phyloP scores from a whole-genome alignment of 352 stramenopile species.

The Phytopythium oedochilum region DNA sequence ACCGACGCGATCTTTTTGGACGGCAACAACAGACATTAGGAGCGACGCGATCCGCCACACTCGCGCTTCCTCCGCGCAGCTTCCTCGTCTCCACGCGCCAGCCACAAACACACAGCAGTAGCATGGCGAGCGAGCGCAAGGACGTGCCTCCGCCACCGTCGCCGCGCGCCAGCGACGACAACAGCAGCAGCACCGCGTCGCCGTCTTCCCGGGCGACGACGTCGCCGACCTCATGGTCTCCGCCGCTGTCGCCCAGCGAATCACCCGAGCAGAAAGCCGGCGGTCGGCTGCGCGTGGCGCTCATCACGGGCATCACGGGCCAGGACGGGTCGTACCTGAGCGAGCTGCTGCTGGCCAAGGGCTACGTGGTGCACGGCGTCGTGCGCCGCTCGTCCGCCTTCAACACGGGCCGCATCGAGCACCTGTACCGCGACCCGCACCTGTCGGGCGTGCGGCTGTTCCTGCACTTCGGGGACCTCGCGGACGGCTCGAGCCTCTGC shows the following conservation, averaged over 20 bases:
- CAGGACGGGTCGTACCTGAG: conserved; percentile 99
- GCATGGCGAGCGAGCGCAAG: neutral
- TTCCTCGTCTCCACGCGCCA: too few relatives aligned
- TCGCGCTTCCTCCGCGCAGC: too few relatives aligned
- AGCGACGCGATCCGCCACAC: too few relatives aligned
- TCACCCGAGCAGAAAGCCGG: neutral
- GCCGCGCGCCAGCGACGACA: neutral
- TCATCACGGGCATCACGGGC: conserved; percentile 98
- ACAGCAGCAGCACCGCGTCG: neutral
- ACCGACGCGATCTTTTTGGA: too few relatives aligned
- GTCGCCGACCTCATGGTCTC: neutral
- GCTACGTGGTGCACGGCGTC: conserved; percentile 94
- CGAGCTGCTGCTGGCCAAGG: conserved; percentile 96
- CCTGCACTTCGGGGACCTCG: conserved; percentile 99
- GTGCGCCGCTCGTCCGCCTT: conserved; percentile 98
- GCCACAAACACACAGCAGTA: too few relatives aligned
- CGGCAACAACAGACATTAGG: too few relatives aligned
- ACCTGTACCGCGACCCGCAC: conserved; percentile 96
- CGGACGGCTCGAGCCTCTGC: conserved; percentile 97
- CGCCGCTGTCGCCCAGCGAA: neutral
- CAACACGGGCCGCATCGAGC: conserved; percentile 98
- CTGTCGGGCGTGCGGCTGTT: conserved; percentile 93
- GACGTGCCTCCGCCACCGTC: too few relatives aligned
- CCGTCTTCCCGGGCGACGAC: too few relatives aligned
- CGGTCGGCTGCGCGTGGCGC: conserved; percentile 46